These are phyloP conservation scores for Acer yangbiense DNA, from an alignment of 345 rosid species.

Conservation along the genomic window DNA sequence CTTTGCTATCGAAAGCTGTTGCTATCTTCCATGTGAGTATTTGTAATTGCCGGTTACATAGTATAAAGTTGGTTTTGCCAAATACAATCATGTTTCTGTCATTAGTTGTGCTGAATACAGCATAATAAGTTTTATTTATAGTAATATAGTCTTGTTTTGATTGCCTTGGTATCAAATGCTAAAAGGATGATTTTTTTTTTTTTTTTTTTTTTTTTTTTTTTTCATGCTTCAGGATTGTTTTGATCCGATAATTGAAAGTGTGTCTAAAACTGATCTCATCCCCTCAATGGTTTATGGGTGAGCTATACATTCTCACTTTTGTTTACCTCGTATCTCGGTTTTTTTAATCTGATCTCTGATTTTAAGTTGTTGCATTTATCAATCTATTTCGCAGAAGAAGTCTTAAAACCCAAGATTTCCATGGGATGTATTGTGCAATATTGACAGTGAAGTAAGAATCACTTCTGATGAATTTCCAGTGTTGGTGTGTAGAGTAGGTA, in stretches of 20 bases:
- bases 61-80: neutral
- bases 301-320: constrained; percentile 26
- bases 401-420: constrained; percentile 65
- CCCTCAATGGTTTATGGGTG: constrained; percentile 90
- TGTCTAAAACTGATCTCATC: constrained; percentile 66
- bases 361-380: constrained; percentile 1
- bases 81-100: neutral
- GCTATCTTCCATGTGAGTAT: constrained; percentile 74
- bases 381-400: constrained; percentile 46
- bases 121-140: neutral
- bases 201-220: neutral
- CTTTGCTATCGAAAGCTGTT: constrained; percentile 64
- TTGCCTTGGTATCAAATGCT: constrained; percentile 2
- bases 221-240: constrained; percentile 59
- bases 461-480: neutral
- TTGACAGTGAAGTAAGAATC: constrained; percentile 77
- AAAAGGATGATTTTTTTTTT: constrained; percentile 20
- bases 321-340: neutral
- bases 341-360: neutral
- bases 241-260: constrained; percentile 77
- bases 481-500: neutral
- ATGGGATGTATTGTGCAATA: constrained; percentile 86
- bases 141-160: neutral
- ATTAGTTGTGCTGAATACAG: neutral
- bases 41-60: neutral